A percentile compares a stretch with the other conserved stretches of the same genome.
Evolutionary conservation across 192 early-diverging fungal species (phyloP).

Genomic region (Globomyces pollinis-pini): DNA sequence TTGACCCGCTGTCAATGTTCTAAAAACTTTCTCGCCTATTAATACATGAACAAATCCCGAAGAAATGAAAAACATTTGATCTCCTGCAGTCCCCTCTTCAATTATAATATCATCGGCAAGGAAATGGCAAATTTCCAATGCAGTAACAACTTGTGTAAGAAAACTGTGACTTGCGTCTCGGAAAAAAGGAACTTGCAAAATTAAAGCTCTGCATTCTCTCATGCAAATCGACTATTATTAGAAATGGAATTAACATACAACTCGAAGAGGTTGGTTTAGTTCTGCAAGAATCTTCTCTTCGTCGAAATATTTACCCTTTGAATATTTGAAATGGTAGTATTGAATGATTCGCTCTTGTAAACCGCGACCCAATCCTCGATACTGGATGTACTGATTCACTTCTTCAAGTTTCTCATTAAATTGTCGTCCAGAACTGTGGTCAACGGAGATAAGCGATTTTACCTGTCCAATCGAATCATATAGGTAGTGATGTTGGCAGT

Average conservation of each 20-base stretch:
- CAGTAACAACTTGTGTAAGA: constrained; percentile 8
- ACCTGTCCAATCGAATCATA: constrained; percentile 37
- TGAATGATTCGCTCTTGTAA: constrained; percentile 25
- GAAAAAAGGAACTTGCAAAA: constrained; percentile 19
- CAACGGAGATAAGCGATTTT: constrained; percentile 5
- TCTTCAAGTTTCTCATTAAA: constrained; percentile 47
- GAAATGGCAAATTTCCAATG: constrained; percentile 14
- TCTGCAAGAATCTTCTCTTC: constrained; percentile 35
- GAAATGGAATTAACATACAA: not conserved
- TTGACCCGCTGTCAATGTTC: constrained; percentile 12
- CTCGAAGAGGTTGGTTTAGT: constrained; percentile 32
- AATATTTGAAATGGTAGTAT: constrained; percentile 44
- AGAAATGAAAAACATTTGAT: constrained; percentile 28
- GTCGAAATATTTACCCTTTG: constrained; percentile 41
- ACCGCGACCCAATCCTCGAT: constrained; percentile 22
- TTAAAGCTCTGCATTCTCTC: constrained; percentile 5
- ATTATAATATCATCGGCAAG: constrained; percentile 18
- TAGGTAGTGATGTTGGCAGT: constrained; percentile 42
- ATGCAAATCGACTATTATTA: constrained; percentile 14
- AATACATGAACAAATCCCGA: constrained; percentile 15
- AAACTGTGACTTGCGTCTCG: constrained; percentile 13
- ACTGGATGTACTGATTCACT: constrained; percentile 42
- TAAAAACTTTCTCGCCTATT: not conserved
- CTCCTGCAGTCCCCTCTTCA: constrained; percentile 20
- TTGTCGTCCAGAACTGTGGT: constrained; percentile 7